Base-by-base conservation (phyloP, 306 rosid species). In the Cucumis cinereus region DNA sequence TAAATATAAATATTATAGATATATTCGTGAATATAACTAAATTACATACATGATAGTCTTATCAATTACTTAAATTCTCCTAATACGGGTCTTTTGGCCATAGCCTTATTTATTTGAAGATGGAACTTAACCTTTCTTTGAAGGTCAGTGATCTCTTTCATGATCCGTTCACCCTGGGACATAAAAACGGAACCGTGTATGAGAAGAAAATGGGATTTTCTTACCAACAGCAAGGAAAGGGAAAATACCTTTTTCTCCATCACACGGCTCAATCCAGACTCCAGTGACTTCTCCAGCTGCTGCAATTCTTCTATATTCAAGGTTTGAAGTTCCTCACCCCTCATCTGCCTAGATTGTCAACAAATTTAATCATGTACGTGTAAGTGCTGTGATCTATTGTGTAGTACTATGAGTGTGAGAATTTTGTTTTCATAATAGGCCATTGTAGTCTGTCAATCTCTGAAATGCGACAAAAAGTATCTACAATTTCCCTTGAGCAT, bases 271-370 rank as follows among this genome's bases (percentile, higher is more conserved):
- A 94, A 78, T 26, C 99, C 99, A 76, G 76, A 73, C 81, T 94
- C 99, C 3, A 94, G 92, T 19, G 92, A 85, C 74, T 80, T 90
- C 85, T 94, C 99, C 52, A 94, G 74, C 71, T 81, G 87, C 71
- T 85, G 96, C 41, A 94, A 84, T 75, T 94, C 90, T 72, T 89
- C 96, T 17, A 92, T 75, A 78, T 76, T 83, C 79, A 94, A 53
- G 35, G 88, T 90, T 66, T 89, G 95, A 49, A 94, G 91, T 81
- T 92, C 99, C 77, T 94, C 99, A 71, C 99, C 99, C 80, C 96
- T 94, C 87, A 94, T 82, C 83, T 89, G 97, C 92, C 99, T 93
- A 64, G 8, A 45, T 40, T 19, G 14, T 14, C 35, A 70, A 24
- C 75, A 47, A 45, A 10, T 47, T 70, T 24, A 70, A 45, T 23